These are phyloP conservation scores for Coniophora puteana DNA, from an alignment of 1,284 basidiomycete genomes.

Conservation along the genomic window DNA sequence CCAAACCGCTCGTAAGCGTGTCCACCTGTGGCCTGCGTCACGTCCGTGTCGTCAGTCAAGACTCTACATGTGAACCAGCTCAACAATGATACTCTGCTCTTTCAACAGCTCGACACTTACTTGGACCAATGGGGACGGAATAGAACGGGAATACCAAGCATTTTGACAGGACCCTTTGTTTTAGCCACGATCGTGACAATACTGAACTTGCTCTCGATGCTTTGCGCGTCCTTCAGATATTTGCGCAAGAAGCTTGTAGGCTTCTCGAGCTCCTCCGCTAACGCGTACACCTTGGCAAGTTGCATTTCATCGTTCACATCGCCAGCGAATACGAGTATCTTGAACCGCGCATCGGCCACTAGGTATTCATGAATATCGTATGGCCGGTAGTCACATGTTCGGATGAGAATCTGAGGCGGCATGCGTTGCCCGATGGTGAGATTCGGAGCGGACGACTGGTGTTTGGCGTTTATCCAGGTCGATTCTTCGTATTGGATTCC, in stretches of 20 bases:
- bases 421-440: constrained; percentile 55
- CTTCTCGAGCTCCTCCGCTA: constrained; percentile 39
- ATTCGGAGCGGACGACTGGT: constrained; percentile 37
- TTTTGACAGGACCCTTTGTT: constrained; percentile 40
- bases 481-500: constrained; percentile 56
- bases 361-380: constrained; percentile 63
- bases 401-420: constrained; percentile 51
- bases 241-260: constrained; percentile 32
- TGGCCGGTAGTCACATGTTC: constrained; percentile 56
- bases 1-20: constrained; percentile 41
- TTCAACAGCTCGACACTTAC: constrained; percentile 24
- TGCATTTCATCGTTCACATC: constrained; percentile 41
- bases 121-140: constrained; percentile 60
- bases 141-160: constrained; percentile 41
- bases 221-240: constrained; percentile 22
- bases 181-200: constrained; percentile 47
- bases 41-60: constrained; percentile 28
- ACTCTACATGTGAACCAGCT: constrained; percentile 19
- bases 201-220: constrained; percentile 39
- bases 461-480: constrained; percentile 34
- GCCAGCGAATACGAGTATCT: constrained; percentile 63
- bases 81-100: not conserved
- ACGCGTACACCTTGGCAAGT: constrained; percentile 31
- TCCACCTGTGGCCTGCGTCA: constrained; percentile 26
- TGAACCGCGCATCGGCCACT: constrained; percentile 63